phyloP scores from a whole-genome alignment of 257 asterid genomes.

The Capsicum pubescens region DNA sequence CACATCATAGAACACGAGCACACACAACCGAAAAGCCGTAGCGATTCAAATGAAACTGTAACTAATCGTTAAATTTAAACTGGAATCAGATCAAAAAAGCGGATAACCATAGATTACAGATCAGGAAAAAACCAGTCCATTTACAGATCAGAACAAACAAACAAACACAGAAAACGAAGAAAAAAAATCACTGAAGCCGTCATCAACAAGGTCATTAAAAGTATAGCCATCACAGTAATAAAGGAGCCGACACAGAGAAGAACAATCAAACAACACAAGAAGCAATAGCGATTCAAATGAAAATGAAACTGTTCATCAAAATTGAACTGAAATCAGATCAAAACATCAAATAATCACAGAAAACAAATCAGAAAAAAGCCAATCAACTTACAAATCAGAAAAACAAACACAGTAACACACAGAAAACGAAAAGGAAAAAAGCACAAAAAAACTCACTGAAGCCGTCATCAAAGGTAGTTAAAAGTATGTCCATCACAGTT shows the following conservation, averaged over 20 bases:
- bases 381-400: background rate
- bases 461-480: constrained; percentile 90
- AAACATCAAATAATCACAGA: too few relatives aligned
- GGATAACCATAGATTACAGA: background rate
- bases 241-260: constrained; percentile 33
- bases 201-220: constrained; percentile 81
- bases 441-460: constrained; percentile 57
- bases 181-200: constrained; percentile 73
- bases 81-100: background rate
- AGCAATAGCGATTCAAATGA: background rate
- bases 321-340: too few relatives aligned
- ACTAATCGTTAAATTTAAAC: constrained; percentile 1
- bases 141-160: background rate
- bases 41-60: background rate
- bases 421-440: background rate
- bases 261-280: background rate
- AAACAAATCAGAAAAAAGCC: background rate
- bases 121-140: background rate
- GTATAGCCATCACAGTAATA: constrained; percentile 96
- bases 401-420: background rate
- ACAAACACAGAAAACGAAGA: background rate
- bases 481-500: constrained; percentile 95
- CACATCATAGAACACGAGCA: too few relatives aligned
- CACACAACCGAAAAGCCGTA: background rate
- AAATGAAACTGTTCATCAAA: background rate